phyloP scores from a whole-genome alignment of 2,329 filamentous ascomycete genomes.

The Metarhizium humberi region DNA sequence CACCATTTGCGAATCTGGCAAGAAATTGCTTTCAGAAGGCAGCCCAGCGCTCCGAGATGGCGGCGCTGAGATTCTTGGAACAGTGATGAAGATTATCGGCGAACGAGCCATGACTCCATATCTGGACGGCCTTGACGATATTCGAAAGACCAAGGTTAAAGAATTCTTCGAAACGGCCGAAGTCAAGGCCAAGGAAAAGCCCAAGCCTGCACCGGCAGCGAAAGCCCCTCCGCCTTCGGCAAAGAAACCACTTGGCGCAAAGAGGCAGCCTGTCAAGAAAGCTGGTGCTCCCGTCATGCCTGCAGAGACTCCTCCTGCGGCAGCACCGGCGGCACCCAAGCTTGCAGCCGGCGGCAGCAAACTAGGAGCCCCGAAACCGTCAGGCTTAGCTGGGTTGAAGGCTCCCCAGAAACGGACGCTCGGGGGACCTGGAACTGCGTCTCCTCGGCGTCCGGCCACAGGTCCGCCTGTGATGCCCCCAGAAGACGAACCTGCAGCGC shows the following conservation, averaged over 20 bases:
- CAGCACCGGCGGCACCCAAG: constrained; percentile 49
- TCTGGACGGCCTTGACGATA: constrained; percentile 87
- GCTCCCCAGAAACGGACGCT: constrained; percentile 48
- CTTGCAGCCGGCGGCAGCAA: constrained; percentile 37
- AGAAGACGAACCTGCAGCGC: constrained; percentile 49
- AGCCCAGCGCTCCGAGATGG: constrained; percentile 78
- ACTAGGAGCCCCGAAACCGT: constrained; percentile 44
- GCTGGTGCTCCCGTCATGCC: constrained; percentile 30
- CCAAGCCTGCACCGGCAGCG: constrained; percentile 64
- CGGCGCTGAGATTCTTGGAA: constrained; percentile 86
- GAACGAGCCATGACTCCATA: constrained; percentile 92
- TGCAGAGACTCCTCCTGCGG: constrained; percentile 41
- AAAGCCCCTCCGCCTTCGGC: constrained; percentile 36
- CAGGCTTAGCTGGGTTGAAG: constrained; percentile 47
- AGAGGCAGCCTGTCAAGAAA: constrained; percentile 36
- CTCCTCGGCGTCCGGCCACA: constrained; percentile 43
- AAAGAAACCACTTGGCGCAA: constrained; percentile 37
- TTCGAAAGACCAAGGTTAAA: constrained; percentile 90
- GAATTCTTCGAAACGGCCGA: constrained; percentile 67
- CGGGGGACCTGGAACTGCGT: constrained; percentile 38
- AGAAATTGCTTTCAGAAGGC: constrained; percentile 84
- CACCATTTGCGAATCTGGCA: constrained; percentile 76
- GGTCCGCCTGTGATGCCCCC: constrained; percentile 36
- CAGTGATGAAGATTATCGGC: constrained; percentile 96
- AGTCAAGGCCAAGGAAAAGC: constrained; percentile 53